Evolutionary conservation across 495 filamentous ascomycete genomes (phyloP).

Genomic region (Aspergillus cavernicola): DNA sequence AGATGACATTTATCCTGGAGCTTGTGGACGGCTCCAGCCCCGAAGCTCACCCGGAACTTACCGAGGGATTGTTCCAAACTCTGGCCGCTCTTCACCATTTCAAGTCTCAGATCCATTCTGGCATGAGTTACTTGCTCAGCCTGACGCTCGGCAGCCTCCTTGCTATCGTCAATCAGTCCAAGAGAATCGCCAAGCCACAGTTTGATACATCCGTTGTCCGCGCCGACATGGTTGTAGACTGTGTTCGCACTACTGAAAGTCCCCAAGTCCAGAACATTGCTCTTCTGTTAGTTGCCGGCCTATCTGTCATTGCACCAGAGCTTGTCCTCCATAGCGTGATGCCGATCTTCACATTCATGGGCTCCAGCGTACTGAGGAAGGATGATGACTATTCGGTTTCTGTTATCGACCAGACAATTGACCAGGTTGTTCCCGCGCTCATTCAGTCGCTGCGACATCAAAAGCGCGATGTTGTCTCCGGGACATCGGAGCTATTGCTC

Average conservation of each 20-base stretch:
- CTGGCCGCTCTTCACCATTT: conserved; percentile 82
- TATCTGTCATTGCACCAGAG: conserved; percentile 82
- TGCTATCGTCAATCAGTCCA: conserved; percentile 71
- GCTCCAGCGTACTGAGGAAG: conserved; percentile 78
- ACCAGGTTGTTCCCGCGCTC: conserved; percentile 85
- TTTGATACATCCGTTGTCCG: conserved; percentile 73
- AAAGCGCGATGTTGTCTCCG: conserved; percentile 70
- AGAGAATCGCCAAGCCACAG: conserved; percentile 53
- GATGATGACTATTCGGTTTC: conserved; percentile 94
- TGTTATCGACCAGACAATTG: conserved; percentile 81
- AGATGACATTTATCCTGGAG: conserved; percentile 83
- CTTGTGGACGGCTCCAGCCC: conserved; percentile 74
- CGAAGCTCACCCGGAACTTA: conserved; percentile 65
- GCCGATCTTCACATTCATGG: conserved; percentile 99
- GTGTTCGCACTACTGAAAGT: conserved; percentile 80
- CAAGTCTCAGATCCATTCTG: conserved; percentile 64
- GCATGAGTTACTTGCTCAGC: conserved; percentile 81
- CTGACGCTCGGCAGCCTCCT: conserved; percentile 72
- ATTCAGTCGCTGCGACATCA: conserved; percentile 77
- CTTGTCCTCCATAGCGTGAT: conserved; percentile 92
- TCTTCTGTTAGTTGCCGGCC: conserved; percentile 76
- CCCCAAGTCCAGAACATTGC: conserved; percentile 90
- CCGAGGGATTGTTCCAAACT: conserved; percentile 72
- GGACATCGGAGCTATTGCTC: conserved; percentile 77
- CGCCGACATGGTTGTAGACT: conserved; percentile 84